Evolutionary conservation across 2,329 filamentous ascomycete species (phyloP), one percentile per base, ranked within the genome.

Genomic region (Epicoccum nigrum): DNA sequence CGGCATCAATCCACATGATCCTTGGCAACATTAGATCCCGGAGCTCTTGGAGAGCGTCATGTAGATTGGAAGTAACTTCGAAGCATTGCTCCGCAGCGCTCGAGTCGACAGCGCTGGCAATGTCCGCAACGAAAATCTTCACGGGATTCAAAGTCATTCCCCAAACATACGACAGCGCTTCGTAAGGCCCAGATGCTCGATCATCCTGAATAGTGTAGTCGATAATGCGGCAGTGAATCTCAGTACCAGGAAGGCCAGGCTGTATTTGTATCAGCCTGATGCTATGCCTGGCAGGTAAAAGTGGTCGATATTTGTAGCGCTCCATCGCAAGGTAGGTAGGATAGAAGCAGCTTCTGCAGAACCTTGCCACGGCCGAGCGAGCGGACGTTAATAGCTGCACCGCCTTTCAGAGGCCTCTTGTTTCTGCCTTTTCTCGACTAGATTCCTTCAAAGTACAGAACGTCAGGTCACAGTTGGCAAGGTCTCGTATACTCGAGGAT

Each of bases 1-100:
- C 3, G 8, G 55, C 53, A 31, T 62, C 56, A 3, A 56, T 34
- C 56, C 51, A 62, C 11, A 48, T 15, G 1, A 23, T 15, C 13
- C 50, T 13, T n/a, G 42, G 34, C 2, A 23, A 8, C 1, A 4
- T n/a, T 2, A 16, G 28, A 19, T 45, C 17, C 9, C 37, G 33
- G 9, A 43, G 49, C 2, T 37, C 27, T 11, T 37, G 30, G 12
- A 45, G 12, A 3, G 46, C 46, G 3, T 4, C 17, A 9, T 32
- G 15, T 4, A 50, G 11, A 13, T 50, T 44, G 3, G 8, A 9
- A 2, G 40, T 43, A 5, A 34, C 12, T 6, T 34, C 15, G 2
- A 34, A 8, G 17, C 17, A 27, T 8, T 8, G 5, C 8, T 23
- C 21, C 21, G 8, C 21, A 8, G 6, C 3, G n/a, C 3, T 7